Conservation (phyloP, 2,329 filamentous ascomycete genomes). For the Laburnicola sp. region DNA sequence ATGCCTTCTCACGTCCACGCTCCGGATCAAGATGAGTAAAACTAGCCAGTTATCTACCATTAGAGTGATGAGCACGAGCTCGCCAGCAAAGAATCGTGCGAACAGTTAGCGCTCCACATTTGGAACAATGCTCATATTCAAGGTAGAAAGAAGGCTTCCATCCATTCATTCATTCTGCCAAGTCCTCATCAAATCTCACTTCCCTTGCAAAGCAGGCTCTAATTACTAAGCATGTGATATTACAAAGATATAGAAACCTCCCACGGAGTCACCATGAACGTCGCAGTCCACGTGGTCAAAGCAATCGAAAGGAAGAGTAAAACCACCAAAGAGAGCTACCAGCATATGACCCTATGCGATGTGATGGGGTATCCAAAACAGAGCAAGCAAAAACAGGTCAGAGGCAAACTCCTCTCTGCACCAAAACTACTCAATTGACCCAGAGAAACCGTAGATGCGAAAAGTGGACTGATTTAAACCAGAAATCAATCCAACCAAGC, state of each 20-base stretch:
- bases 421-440: background rate
- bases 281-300: background rate
- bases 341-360: slow-evolving; percentile 2
- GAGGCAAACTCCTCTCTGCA: background rate
- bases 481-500: slow-evolving; percentile 11
- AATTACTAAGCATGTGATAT: background rate
- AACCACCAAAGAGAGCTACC: slow-evolving; percentile 1
- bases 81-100: background rate
- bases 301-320: background rate
- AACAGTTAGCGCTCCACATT: too few relatives aligned
- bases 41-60: too few relatives aligned
- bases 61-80: too few relatives aligned
- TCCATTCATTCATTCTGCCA: background rate
- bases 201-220: background rate
- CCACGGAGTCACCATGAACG: background rate
- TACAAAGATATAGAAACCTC: background rate
- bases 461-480: slow-evolving; percentile 30
- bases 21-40: background rate
- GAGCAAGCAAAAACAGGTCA: background rate
- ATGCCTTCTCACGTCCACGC: background rate
- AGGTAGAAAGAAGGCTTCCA: background rate
- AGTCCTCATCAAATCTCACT: background rate
- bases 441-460: slow-evolving; percentile 23
- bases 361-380: slow-evolving; percentile 11
- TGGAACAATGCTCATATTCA: background rate